phyloP scores from a whole-genome alignment of 768 basidiomycete species.

The Butyriboletus loyo region DNA sequence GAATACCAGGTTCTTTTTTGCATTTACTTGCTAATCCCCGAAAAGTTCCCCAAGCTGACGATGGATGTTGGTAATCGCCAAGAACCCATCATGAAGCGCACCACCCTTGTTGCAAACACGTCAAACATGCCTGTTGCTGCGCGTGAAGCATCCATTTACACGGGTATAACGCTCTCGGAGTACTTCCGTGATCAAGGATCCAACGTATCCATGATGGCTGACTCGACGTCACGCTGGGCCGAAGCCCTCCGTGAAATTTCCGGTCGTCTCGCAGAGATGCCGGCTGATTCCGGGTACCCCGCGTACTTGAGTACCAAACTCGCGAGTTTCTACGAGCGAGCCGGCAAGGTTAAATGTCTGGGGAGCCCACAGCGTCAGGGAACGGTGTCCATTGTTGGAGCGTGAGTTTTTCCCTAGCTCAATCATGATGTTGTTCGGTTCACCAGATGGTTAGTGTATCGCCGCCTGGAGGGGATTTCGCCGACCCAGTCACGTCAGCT shows the following conservation, averaged over 20 bases:
- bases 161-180: constrained; percentile 97
- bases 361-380: constrained; percentile 87
- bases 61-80: constrained; percentile 90
- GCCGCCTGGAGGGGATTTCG: constrained; percentile 98
- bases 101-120: constrained; percentile 96
- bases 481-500: constrained; percentile 96
- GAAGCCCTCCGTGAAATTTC: constrained; percentile 99
- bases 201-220: constrained; percentile 99
- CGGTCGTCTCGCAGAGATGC: constrained; percentile 99
- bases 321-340: constrained; percentile 97
- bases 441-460: constrained; percentile 64
- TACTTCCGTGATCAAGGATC: constrained; percentile 99
- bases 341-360: constrained; percentile 91
- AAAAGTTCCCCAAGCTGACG: constrained; percentile 81
- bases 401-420: constrained; percentile 56
- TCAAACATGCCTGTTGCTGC: constrained; percentile 99
- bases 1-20: constrained; percentile 8
- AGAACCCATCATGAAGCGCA: constrained; percentile 99
- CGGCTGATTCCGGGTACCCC: constrained; percentile 98
- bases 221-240: constrained; percentile 98
- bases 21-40: constrained; percentile 10
- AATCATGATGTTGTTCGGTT: constrained; percentile 4
- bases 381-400: constrained; percentile 97
- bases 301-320: constrained; percentile 95
- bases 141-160: constrained; percentile 98